Percentiles rank a stretch among this genome's conserved stretches.
Evolutionary conservation across 2,329 filamentous ascomycete genomes (phyloP).

Genomic region (Microdochium bolleyi): DNA sequence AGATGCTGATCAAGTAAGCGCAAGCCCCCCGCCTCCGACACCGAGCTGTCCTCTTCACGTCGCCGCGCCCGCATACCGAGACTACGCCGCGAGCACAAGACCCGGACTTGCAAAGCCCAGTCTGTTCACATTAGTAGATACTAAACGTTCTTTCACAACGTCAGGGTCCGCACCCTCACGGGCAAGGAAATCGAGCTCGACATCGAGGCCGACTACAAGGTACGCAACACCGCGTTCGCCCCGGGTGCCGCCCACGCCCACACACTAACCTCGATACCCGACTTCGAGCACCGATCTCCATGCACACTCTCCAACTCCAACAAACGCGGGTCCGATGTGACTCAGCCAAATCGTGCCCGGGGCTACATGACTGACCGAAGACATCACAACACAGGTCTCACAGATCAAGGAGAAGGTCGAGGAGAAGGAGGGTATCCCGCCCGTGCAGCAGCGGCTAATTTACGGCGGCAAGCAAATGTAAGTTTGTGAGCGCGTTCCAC

Average conservation of each 20-base stretch:
- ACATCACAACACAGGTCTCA: slow-evolving; percentile 60
- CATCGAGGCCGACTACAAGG: slow-evolving; percentile 91
- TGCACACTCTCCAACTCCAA: no score
- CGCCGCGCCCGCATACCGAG: no score
- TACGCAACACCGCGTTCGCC: slow-evolving; percentile 27
- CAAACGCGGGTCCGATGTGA: no score
- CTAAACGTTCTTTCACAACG: slow-evolving; percentile 2
- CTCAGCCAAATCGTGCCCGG: no score
- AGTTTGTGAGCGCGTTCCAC: slow-evolving; percentile 12
- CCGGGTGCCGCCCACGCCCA: neutral
- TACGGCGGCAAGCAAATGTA: slow-evolving; percentile 98
- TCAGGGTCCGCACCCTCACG: slow-evolving; percentile 90
- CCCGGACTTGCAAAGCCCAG: neutral
- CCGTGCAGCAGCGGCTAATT: slow-evolving; percentile 92
- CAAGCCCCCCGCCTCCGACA: neutral
- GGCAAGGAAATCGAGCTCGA: slow-evolving; percentile 99
- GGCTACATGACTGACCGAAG: no score
- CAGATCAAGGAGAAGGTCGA: slow-evolving; percentile 99
- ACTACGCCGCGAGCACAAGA: no score
- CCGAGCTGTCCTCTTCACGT: neutral
- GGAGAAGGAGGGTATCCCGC: slow-evolving; percentile 97
- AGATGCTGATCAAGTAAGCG: slow-evolving; percentile 46
- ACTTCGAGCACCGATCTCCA: no score
- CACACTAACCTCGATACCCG: neutral
- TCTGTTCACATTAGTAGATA: slow-evolving; percentile 3